phyloP scores from a whole-genome alignment of 352 stramenopile species.

The Pythium phragmitis region DNA sequence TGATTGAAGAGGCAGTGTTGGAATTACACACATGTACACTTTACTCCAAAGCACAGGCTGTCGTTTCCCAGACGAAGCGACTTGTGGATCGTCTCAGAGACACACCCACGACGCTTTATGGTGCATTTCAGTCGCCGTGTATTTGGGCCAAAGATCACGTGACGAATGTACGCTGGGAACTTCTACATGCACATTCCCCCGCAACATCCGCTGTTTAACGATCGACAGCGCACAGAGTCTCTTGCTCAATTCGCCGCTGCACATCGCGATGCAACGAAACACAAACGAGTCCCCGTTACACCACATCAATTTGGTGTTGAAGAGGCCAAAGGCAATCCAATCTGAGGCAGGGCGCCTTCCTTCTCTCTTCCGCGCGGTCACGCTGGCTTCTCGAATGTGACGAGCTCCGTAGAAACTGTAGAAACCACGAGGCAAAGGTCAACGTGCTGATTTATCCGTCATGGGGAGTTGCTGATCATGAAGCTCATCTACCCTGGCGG shows the following conservation, averaged over 20 bases:
- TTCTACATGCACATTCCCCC: slow-evolving; percentile 2
- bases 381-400: too few relatives aligned
- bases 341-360: too few relatives aligned
- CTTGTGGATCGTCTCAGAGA: slow-evolving; percentile 19
- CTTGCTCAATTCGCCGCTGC: too few relatives aligned
- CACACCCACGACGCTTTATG: slow-evolving; percentile 1
- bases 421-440: too few relatives aligned
- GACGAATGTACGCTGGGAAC: too few relatives aligned
- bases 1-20: slow-evolving; percentile 6
- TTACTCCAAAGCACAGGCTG: background rate
- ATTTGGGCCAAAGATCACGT: background rate
- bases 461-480: background rate
- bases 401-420: too few relatives aligned
- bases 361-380: too few relatives aligned
- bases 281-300: too few relatives aligned
- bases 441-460: background rate
- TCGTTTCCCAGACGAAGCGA: background rate
- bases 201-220: background rate
- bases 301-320: too few relatives aligned
- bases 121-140: slow-evolving; percentile 1
- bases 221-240: too few relatives aligned
- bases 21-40: background rate
- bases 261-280: too few relatives aligned
- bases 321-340: too few relatives aligned
- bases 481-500: background rate